phyloP scores from a whole-genome alignment of 345 rosid species.

The Eucalyptus fibrosa region DNA sequence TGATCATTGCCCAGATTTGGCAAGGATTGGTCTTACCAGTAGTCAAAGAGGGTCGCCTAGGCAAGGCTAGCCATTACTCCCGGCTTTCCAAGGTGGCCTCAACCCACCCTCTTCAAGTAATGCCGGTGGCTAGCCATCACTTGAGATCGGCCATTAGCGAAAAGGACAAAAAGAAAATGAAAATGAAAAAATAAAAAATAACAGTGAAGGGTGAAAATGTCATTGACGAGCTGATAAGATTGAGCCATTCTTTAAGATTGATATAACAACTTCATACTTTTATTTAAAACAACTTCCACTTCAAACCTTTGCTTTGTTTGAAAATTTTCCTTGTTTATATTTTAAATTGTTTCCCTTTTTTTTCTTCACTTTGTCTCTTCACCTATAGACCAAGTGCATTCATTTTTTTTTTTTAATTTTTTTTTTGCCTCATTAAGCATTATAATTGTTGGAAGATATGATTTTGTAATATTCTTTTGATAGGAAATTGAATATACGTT shows the following conservation, averaged over 20 bases:
- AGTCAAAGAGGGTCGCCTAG: neutral
- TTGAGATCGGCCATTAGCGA: rapidly evolving
- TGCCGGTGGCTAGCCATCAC: rapidly evolving
- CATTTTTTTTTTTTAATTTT: neutral
- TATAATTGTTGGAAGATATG: too few relatives aligned
- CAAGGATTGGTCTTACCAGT: rapidly evolving
- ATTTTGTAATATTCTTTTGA: too few relatives aligned
- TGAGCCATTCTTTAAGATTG: neutral
- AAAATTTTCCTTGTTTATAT: too few relatives aligned
- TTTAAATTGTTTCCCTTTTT: neutral
- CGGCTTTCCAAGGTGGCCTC: neutral
- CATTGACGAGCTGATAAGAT: neutral
- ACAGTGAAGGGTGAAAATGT: neutral
- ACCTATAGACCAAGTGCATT: neutral
- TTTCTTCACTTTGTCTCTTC: neutral
- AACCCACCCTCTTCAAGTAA: rapidly evolving
- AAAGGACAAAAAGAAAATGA: too few relatives aligned
- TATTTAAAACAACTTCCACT: neutral
- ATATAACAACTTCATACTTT: too few relatives aligned
- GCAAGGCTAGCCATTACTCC: neutral
- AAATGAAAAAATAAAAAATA: too few relatives aligned
- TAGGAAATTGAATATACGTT: too few relatives aligned
- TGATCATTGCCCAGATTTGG: neutral
- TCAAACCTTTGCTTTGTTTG: neutral
- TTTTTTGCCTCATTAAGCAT: neutral